These are phyloP conservation scores for Suillus tomentosus DNA, from an alignment of 768 basidiomycete species.

Conservation along the genomic window DNA sequence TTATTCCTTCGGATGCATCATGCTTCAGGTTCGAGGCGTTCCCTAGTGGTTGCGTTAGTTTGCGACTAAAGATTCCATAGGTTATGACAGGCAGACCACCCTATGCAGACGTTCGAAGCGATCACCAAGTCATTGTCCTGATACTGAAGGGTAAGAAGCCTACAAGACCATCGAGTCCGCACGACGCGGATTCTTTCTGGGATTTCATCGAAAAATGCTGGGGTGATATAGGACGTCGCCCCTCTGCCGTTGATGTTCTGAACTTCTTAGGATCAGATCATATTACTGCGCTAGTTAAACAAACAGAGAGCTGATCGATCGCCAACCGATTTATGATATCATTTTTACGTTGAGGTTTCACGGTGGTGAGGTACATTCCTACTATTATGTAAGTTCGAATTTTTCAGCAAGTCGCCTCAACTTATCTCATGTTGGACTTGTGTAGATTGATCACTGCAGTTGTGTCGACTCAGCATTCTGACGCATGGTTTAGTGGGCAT, in stretches of 20 bases:
- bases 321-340: no score
- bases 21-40: constrained; percentile 2
- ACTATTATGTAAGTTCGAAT: no score
- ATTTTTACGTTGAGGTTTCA: no score
- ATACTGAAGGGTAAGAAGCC: constrained; percentile 16
- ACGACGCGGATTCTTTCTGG: constrained; percentile 19
- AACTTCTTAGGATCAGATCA: no score
- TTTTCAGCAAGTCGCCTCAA: no score
- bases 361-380: no score
- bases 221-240: constrained; percentile 18
- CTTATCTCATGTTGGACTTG: no score
- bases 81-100: constrained; percentile 12
- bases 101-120: background rate
- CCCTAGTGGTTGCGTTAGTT: background rate
- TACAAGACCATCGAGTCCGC: constrained; percentile 15
- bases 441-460: no score
- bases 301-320: no score
- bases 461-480: no score
- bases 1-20: constrained; percentile 9
- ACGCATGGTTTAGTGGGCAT: no score
- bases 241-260: no score
- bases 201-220: constrained; percentile 3
- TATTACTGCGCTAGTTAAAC: background rate
- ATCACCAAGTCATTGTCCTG: constrained; percentile 25
- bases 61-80: background rate